Base-by-base conservation (phyloP, 768 basidiomycete species). In the Amanita pseudoporphyria region DNA sequence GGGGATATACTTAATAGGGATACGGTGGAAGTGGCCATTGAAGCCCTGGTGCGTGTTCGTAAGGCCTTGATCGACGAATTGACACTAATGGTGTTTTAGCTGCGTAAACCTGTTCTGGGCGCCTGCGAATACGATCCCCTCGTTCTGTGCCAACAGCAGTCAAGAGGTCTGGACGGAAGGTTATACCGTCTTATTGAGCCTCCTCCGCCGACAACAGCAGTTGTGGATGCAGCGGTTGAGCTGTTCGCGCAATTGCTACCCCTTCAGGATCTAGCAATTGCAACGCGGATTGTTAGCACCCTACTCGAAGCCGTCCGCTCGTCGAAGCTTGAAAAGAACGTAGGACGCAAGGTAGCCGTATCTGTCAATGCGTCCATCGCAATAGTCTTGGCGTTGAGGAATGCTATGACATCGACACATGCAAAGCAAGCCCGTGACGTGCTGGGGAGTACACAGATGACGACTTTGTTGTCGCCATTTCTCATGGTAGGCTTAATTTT, bases 91-190 rank as follows among this genome's bases (percentile, higher is more conserved):
- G 52, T 51, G 53, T 19, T 16, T n/a, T 55, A 92, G 84, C 72
- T 83, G 24, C 79, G 78, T 3, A 82, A 78, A 56, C 91, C 93
- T 0, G 77, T 96, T 40, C 70, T 94, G 10, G 82, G 82, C 22
- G 87, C 89, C 7, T 78, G 82, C 50, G 94, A 97, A 61, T 84
- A 95, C 58, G 93, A 99, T 54, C 79, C 85, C 0, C 73, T 88
- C 26, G 78, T 77, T 1, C 70, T 88, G 2, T 91, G 79, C 58
- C 74, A 79, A 58, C 65, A 67, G n/a, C 65, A 62, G 21, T 61
- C 72, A 13, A 61, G 67, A 1, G 69, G 71, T 45, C 62, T 69
- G 6, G 74, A 77, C 49, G 75, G 74, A 21, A 50, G 31, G 35
- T 40, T 42, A 9, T 50, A 32, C 44, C 57, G 60, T 10, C 58